A percentile compares a stretch with the other conserved stretches of the same genome.
Evolutionary conservation across 2,329 filamentous ascomycete genomes (phyloP).

Genomic region (Phyllosticta citrichinensis): DNA sequence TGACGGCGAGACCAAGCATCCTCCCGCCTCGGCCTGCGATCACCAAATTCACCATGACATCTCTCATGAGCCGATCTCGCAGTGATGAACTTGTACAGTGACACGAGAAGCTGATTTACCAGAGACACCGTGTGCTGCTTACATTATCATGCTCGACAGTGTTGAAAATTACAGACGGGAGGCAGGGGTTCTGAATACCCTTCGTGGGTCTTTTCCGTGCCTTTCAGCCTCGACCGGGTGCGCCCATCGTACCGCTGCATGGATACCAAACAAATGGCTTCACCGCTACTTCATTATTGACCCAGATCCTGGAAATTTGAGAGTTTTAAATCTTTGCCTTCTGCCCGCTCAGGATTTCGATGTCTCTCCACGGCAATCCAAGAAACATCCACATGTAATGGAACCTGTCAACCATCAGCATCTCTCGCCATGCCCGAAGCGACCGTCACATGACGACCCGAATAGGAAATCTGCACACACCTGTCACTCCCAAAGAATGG

Average conservation of each 20-base stretch:
- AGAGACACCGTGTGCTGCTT: neutral
- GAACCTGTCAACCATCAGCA: slow-evolving; percentile 40
- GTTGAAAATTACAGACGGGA: neutral
- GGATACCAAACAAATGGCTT: neutral
- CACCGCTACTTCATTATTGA: neutral
- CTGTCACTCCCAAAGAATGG: slow-evolving; percentile 71
- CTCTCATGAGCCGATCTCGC: neutral
- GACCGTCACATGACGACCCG: neutral
- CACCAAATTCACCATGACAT: neutral
- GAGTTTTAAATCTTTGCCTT: slow-evolving; percentile 23
- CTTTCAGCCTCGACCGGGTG: neutral
- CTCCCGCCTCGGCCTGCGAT: neutral
- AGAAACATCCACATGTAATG: slow-evolving; percentile 60
- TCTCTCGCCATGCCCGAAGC: neutral
- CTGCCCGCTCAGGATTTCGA: slow-evolving; percentile 30
- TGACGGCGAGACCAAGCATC: neutral
- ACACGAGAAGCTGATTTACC: neutral
- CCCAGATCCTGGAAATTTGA: neutral
- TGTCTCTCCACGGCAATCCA: slow-evolving; percentile 48
- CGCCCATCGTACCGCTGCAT: neutral
- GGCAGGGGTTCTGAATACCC: neutral
- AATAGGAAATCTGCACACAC: slow-evolving; percentile 24
- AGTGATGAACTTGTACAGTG: neutral
- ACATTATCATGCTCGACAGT: neutral
- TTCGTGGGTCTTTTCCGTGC: neutral